Percentiles rank a stretch among this genome's conserved stretches.
phyloP scores from a whole-genome alignment of 306 rosid genomes.

The cucumber (Cucumis sativus) region DNA sequence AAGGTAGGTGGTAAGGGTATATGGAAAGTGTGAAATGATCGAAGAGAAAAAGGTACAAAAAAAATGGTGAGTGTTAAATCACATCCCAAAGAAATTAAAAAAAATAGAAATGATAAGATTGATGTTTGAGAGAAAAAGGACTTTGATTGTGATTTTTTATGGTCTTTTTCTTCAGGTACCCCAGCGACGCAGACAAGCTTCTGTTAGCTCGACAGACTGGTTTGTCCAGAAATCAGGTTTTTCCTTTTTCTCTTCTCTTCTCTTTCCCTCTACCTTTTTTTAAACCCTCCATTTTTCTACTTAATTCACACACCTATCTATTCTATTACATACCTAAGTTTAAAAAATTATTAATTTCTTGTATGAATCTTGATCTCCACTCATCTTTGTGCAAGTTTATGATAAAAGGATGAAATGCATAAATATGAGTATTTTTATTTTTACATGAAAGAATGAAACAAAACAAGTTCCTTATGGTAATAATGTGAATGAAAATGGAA shows the following conservation, averaged over 20 bases:
- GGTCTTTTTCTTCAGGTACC: conserved; percentile 13
- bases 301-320: too few relatives aligned
- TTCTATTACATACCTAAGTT: too few relatives aligned
- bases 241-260: neutral
- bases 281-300: neutral
- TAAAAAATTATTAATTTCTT: too few relatives aligned
- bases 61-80: neutral
- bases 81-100: neutral
- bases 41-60: neutral
- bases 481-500: neutral
- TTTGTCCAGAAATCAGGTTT: conserved; percentile 19
- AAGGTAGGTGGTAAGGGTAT: too few relatives aligned
- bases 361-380: too few relatives aligned
- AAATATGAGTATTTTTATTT: too few relatives aligned
- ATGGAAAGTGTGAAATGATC: neutral
- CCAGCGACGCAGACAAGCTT: conserved; percentile 18
- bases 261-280: neutral
- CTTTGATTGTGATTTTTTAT: neutral
- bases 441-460: neutral
- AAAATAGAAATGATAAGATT: too few relatives aligned
- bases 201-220: conserved; percentile 19
- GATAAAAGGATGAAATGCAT: too few relatives aligned
- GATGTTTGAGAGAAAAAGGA: neutral
- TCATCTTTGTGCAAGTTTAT: too few relatives aligned
- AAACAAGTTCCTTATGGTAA: neutral